Evolutionary conservation across 2,329 filamentous ascomycete species (phyloP).

Genomic region (Fusarium nodosum): DNA sequence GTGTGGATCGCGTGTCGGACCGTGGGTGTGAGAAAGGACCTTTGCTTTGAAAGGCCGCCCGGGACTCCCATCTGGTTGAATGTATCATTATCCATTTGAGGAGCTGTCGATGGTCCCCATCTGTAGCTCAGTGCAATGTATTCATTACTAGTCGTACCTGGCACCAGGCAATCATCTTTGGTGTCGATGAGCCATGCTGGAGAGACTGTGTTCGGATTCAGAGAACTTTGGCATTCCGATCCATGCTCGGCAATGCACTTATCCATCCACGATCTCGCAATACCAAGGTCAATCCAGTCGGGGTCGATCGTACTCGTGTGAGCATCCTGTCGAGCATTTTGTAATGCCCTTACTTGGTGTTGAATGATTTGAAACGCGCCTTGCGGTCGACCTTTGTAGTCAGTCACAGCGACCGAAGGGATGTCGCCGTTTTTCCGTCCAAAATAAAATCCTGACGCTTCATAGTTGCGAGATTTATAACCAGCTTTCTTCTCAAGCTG

Average conservation of each 20-base stretch:
- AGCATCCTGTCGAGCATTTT: neutral
- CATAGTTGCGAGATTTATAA: neutral
- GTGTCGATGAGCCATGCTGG: constrained; percentile 7
- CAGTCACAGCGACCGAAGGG: neutral
- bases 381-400: neutral
- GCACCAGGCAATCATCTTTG: neutral
- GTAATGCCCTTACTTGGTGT: neutral
- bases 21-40: neutral
- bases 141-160: neutral
- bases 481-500: neutral
- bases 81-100: neutral
- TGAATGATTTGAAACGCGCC: neutral
- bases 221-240: neutral
- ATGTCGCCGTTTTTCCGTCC: neutral
- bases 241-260: neutral
- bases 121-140: constrained; percentile 7
- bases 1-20: neutral
- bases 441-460: neutral
- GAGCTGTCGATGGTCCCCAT: constrained; percentile 3
- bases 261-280: neutral
- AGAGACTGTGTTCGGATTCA: neutral
- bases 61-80: neutral
- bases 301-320: neutral
- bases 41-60: neutral
- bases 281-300: neutral